Conservation (phyloP, 2,329 filamentous ascomycete genomes). For the Fusarium avenaceum region DNA sequence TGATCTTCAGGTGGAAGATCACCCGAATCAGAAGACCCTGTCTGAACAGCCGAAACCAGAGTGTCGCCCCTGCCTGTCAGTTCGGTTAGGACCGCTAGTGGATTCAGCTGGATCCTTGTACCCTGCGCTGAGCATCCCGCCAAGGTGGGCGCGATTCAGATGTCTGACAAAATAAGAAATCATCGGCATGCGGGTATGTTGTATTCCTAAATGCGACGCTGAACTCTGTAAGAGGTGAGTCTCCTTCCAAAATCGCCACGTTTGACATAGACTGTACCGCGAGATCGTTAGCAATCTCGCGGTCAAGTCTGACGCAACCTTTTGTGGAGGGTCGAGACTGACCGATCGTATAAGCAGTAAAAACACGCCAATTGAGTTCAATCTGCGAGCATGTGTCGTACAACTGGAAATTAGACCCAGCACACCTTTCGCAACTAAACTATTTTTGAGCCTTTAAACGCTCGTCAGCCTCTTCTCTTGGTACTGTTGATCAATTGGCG, state of each 20-base stretch:
- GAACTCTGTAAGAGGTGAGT: conserved; percentile 4
- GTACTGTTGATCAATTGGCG: not conserved
- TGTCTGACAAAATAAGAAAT: conserved; percentile 14
- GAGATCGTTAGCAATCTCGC: conserved; percentile 1
- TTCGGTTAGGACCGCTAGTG: conserved; percentile 43
- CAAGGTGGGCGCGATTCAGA: conserved; percentile 21
- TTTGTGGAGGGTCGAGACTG: not conserved
- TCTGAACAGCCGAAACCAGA: conserved; percentile 29
- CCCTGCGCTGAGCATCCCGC: conserved; percentile 10
- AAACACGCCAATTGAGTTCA: not conserved
- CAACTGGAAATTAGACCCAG: not conserved
- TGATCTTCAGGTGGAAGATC: conserved; percentile 31
- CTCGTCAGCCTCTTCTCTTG: not conserved
- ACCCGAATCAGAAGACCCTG: conserved; percentile 23
- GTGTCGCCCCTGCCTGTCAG: conserved; percentile 38
- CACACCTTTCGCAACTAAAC: not conserved
- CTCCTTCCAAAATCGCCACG: conserved; percentile 4
- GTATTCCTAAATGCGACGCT: conserved; percentile 13
- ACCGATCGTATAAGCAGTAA: not conserved
- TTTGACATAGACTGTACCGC: conserved; percentile 6
- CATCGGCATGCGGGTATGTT: not conserved
- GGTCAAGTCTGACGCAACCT: not conserved
- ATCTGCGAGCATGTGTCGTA: not conserved
- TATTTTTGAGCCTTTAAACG: not conserved
- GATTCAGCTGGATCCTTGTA: conserved; percentile 33